phyloP scores from a whole-genome alignment of 2,329 filamentous ascomycete genomes.

The Trichoderma oligosporum region DNA sequence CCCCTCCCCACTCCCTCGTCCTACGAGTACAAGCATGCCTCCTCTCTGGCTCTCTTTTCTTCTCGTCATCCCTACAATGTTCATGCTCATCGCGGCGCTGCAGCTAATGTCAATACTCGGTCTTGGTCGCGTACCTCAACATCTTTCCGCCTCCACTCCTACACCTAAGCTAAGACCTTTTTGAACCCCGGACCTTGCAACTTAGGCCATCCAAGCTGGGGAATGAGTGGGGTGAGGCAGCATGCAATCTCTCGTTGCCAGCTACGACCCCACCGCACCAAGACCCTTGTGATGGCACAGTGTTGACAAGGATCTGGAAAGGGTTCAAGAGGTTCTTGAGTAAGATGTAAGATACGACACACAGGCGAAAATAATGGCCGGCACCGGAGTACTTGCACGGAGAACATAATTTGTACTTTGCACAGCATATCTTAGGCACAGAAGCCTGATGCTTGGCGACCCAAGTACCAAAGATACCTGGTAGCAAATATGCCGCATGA shows the following conservation, averaged over 20 bases:
- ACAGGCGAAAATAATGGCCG: neutral
- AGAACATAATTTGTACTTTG: neutral
- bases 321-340: neutral
- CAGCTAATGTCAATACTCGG: conserved; percentile 12
- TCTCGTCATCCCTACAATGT: conserved; percentile 8
- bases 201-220: neutral
- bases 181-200: conserved; percentile 8
- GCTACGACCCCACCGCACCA: conserved; percentile 11
- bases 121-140: conserved; percentile 4
- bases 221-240: conserved; percentile 8
- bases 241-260: conserved; percentile 16
- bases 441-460: too few species aligned
- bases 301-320: conserved; percentile 2
- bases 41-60: neutral
- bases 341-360: too few species aligned
- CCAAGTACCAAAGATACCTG: neutral
- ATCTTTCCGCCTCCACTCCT: conserved; percentile 12
- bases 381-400: neutral
- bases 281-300: conserved; percentile 8
- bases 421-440: too few species aligned
- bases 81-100: conserved; percentile 7
- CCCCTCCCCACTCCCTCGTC: neutral
- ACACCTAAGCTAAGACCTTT: neutral
- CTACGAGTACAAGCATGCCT: too few species aligned
- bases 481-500: too few species aligned